Percentiles rank a stretch among this genome's conserved stretches.
Conservation (phyloP, 192 early-diverging fungal species). For the Borealophlyctis nickersoniae region DNA sequence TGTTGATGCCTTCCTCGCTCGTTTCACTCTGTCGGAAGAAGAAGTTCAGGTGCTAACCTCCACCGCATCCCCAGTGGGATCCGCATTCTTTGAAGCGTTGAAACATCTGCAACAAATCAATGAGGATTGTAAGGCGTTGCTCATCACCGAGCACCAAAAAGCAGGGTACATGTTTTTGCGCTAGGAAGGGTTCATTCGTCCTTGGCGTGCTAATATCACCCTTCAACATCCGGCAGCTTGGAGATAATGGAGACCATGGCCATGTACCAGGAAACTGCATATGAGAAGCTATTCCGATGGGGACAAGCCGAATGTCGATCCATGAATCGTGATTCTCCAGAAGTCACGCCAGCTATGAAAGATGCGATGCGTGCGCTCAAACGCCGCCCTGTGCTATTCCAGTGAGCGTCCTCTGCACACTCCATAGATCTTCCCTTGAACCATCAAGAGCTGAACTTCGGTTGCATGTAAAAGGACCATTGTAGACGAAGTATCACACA, state of each 20-base stretch:
- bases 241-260: constrained; percentile 78
- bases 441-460: neutral
- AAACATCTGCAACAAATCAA: constrained; percentile 65
- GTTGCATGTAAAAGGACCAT: constrained; percentile 50
- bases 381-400: constrained; percentile 70
- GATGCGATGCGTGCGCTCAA: constrained; percentile 66
- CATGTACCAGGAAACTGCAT: constrained; percentile 68
- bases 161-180: constrained; percentile 54
- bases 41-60: constrained; percentile 62
- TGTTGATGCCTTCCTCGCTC: constrained; percentile 62
- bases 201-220: neutral
- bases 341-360: constrained; percentile 59
- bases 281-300: constrained; percentile 74
- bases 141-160: constrained; percentile 72
- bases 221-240: constrained; percentile 29
- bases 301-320: constrained; percentile 64
- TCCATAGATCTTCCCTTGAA: neutral
- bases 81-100: constrained; percentile 70
- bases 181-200: neutral
- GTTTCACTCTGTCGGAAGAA: constrained; percentile 68
- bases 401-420: constrained; percentile 49
- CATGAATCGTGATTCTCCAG: constrained; percentile 66
- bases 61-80: constrained; percentile 44
- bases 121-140: constrained; percentile 66
- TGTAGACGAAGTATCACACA: constrained; percentile 70